Conservation (phyloP, 2,329 filamentous ascomycete species). For the Fusarium cyanostomum region DNA sequence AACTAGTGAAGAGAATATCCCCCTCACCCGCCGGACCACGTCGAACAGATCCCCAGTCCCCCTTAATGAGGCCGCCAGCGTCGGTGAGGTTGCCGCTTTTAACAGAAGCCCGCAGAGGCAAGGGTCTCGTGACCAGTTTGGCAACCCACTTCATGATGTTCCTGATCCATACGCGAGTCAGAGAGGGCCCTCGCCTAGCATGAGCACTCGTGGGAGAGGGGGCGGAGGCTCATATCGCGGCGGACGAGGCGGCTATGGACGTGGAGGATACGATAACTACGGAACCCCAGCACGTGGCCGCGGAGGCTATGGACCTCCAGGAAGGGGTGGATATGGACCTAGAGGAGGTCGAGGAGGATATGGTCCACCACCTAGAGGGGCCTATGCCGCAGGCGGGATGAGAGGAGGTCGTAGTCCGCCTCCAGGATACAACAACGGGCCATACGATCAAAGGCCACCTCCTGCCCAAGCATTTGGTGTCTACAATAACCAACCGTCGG, state of each 20-base stretch:
- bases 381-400: slow-evolving; percentile 42
- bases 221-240: slow-evolving; percentile 56
- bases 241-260: slow-evolving; percentile 58
- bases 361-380: slow-evolving; percentile 46
- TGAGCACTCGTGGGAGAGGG: slow-evolving; percentile 65
- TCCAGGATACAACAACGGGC: slow-evolving; percentile 54
- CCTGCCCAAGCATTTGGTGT: slow-evolving; percentile 52
- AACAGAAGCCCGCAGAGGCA: slow-evolving; percentile 50
- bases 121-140: slow-evolving; percentile 69
- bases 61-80: slow-evolving; percentile 52
- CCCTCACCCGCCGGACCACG: slow-evolving; percentile 72
- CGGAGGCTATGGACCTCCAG: slow-evolving; percentile 56
- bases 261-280: slow-evolving; percentile 61
- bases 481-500: slow-evolving; percentile 52
- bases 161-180: slow-evolving; percentile 58
- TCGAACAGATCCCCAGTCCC: slow-evolving; percentile 64
- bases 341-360: slow-evolving; percentile 49
- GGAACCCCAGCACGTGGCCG: slow-evolving; percentile 53
- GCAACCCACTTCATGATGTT: slow-evolving; percentile 62
- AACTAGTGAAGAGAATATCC: slow-evolving; percentile 74
- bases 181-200: slow-evolving; percentile 57
- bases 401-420: slow-evolving; percentile 51
- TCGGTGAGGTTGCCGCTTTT: slow-evolving; percentile 47
- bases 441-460: slow-evolving; percentile 52
- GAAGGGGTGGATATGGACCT: slow-evolving; percentile 56